Evolutionary conservation across 2,329 filamentous ascomycete species (phyloP), one percentile per base, ranked within the genome.

Genomic region (Alternaria brassicae): DNA sequence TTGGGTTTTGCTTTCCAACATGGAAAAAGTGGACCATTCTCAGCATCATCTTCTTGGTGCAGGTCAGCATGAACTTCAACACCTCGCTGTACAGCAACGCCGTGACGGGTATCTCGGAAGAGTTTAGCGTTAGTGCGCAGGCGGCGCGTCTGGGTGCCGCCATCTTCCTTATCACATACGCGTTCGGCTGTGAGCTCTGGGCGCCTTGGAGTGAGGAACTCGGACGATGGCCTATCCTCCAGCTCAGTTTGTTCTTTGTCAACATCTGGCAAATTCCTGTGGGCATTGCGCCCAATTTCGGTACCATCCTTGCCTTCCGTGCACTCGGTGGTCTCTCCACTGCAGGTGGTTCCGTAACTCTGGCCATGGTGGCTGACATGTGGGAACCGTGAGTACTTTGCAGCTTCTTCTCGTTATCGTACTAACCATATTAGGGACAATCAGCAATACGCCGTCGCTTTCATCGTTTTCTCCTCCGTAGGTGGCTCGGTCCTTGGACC

Each of bases 101-200:
- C 0, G 77, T 85, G 21, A 66, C 62, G 52, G 82, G 83, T 15
- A 83, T 86, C 15, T 79, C 85, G 0, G 80, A 88, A 19, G 84
- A 92, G 61, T 95, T 91, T 65, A 66, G 79, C 45, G 88, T 94
- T 61, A 89, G 87, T 61, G 80, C 81, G 27, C 89, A 92, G 75
- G 87, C 85, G 4, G 91, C 89, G 4, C 86, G 91, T 54, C 85
- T 86, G 56, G 91, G 91, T 73, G 90, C 91, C 59, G 89, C 91
- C 79, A 86, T 93, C 62, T 95, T 94, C 79, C 79, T 96, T 37
- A 84, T 95, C 50, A 77, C 88, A 2, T 95, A 96, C 75, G 91
- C 91, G 36, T 93, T 95, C 73, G 92, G 92, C 34, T 95, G 92
- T 75, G 92, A 95, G 77, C 83, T 94, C 0, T 95, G 92, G 92